Evolutionary conservation across 2,329 filamentous ascomycete species (phyloP).

Genomic region (Fusarium robinianum): DNA sequence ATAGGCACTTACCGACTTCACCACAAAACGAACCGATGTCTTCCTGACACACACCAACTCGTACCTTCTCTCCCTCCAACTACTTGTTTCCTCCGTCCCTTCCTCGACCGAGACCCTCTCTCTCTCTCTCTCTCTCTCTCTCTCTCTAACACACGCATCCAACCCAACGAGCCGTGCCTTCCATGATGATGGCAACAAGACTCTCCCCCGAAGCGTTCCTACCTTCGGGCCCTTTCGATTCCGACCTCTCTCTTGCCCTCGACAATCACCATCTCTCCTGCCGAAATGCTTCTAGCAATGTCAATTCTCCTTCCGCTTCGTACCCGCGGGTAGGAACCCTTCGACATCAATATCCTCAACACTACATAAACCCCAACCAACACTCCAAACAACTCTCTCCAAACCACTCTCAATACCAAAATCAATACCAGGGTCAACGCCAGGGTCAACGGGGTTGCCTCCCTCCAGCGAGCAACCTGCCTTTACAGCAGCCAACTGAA

Average conservation of each 20-base stretch:
- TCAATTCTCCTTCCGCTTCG: conserved; percentile 25
- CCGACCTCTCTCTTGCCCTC: conserved; percentile 26
- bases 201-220: conserved; percentile 36
- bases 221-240: conserved; percentile 36
- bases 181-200: conserved; percentile 33
- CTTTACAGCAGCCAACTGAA: conserved; percentile 19
- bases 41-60: conserved; percentile 26
- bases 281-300: conserved; percentile 18
- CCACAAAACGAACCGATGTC: conserved; percentile 20
- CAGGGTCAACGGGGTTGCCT: conserved; percentile 28
- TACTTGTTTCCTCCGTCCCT: conserved; percentile 20
- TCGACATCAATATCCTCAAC: conserved; percentile 32
- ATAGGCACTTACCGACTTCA: no score
- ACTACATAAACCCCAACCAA: conserved; percentile 27
- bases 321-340: conserved; percentile 26
- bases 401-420: conserved; percentile 14
- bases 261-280: conserved; percentile 24
- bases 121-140: background rate
- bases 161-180: conserved; percentile 7
- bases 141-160: background rate
- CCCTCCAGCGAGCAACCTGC: conserved; percentile 32
- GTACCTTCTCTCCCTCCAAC: conserved; percentile 17
- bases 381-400: no score
- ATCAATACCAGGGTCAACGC: conserved; percentile 22
- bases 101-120: conserved; percentile 5